A percentile compares a stretch with the other conserved stretches of the same genome.
phyloP scores from a whole-genome alignment of 768 basidiomycete genomes.

The Melanogaster broomeanus region DNA sequence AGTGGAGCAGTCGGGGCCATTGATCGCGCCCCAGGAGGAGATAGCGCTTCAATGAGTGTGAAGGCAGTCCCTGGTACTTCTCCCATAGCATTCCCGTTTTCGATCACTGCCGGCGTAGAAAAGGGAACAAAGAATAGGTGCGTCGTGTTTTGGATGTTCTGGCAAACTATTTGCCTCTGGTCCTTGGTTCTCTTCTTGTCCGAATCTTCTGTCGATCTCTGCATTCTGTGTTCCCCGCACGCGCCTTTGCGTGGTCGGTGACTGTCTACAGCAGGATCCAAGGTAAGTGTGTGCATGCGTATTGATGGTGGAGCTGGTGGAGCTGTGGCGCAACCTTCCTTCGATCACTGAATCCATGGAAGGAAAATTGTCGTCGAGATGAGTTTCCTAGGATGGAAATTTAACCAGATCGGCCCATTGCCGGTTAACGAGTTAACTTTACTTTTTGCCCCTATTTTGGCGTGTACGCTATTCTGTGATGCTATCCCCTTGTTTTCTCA shows the following conservation, averaged over 20 bases:
- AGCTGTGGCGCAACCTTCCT: too few relatives aligned
- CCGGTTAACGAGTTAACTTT: too few relatives aligned
- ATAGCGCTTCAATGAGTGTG: constrained; percentile 6
- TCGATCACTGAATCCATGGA: too few relatives aligned
- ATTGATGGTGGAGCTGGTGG: too few relatives aligned
- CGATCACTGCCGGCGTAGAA: constrained; percentile 94
- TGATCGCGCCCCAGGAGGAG: background rate
- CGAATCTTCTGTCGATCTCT: background rate
- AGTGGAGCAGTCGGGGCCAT: background rate
- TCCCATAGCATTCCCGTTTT: constrained; percentile 65
- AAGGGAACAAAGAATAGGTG: constrained; percentile 93
- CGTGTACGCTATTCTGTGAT: too few relatives aligned
- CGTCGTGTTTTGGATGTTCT: constrained; percentile 16
- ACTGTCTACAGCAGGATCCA: too few relatives aligned
- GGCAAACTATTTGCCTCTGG: too few relatives aligned
- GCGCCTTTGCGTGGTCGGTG: too few relatives aligned
- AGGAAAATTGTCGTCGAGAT: background rate
- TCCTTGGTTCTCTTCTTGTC: background rate
- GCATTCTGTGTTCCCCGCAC: too few relatives aligned
- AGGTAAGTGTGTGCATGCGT: background rate
- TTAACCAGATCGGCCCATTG: too few relatives aligned
- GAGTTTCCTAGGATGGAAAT: background rate
- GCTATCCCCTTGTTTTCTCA: background rate
- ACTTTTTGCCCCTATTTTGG: too few relatives aligned
- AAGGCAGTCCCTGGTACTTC: constrained; percentile 23